These are phyloP conservation scores for Trichoderma asperellum DNA, from an alignment of 2,329 filamentous ascomycete species.

Conservation along the genomic window DNA sequence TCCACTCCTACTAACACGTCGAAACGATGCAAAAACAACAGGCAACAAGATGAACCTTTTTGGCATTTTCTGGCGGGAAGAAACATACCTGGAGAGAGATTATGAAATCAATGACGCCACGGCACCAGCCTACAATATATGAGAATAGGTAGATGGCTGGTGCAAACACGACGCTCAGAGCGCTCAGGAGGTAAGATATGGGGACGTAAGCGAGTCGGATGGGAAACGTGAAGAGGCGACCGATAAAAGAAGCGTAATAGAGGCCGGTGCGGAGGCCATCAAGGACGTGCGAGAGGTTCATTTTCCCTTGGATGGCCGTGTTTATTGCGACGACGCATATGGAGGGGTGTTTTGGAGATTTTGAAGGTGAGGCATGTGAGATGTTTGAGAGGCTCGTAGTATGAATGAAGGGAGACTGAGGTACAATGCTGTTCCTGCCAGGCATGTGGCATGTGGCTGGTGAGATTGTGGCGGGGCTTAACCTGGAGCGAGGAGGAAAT, in stretches of 20 bases:
- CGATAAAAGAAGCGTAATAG: slow-evolving; percentile 34
- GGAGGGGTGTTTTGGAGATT: neutral
- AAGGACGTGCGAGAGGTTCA: slow-evolving; percentile 36
- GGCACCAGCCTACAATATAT: slow-evolving; percentile 35
- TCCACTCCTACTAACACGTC: slow-evolving; percentile 10
- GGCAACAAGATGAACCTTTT: neutral
- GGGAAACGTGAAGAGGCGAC: slow-evolving; percentile 38
- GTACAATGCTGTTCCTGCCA: neutral
- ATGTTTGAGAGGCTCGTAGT: neutral
- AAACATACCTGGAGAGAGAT: slow-evolving; percentile 44
- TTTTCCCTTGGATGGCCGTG: neutral
- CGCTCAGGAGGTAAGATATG: slow-evolving; percentile 35
- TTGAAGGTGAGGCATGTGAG: neutral
- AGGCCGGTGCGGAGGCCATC: slow-evolving; percentile 38
- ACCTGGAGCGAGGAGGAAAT: neutral
- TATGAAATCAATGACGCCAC: slow-evolving; percentile 37
- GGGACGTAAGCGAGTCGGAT: slow-evolving; percentile 40
- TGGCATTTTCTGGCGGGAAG: too few species aligned
- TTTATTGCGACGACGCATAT: slow-evolving; percentile 1
- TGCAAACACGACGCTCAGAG: slow-evolving; percentile 43
- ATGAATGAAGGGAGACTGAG: neutral
- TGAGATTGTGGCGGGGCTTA: neutral
- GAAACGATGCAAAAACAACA: neutral
- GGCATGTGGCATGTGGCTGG: neutral
- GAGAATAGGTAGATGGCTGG: slow-evolving; percentile 44